Evolutionary conservation across 495 filamentous ascomycete species (phyloP).

Genomic region (Neurospora intermedia): DNA sequence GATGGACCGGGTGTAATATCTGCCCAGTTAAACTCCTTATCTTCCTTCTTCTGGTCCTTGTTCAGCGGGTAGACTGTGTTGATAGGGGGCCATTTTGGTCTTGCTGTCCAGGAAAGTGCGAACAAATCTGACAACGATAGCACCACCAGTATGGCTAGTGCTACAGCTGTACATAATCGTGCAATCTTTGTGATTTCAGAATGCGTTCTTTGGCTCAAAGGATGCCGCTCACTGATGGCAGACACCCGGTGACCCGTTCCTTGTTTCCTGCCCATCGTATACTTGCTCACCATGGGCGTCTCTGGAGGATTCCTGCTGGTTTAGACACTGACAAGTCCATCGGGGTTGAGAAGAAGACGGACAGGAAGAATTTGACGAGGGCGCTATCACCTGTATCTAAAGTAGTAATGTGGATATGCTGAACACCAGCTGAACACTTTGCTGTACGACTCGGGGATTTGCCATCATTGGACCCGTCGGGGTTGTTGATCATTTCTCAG

Average conservation of each 20-base stretch:
- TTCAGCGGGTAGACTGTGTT: neutral
- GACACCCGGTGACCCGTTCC: neutral
- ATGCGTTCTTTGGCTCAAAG: neutral
- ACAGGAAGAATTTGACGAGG: neutral
- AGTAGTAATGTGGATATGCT: neutral
- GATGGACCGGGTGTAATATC: constrained; percentile 23
- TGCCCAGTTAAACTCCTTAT: constrained; percentile 12
- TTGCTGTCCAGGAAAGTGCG: neutral
- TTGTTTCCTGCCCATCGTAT: neutral
- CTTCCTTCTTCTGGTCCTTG: neutral
- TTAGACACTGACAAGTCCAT: neutral
- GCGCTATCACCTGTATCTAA: neutral
- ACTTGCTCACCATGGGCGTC: neutral
- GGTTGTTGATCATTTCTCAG: neutral
- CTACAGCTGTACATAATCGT: neutral
- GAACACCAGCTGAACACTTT: neutral
- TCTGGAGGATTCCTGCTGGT: neutral
- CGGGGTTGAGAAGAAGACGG: neutral
- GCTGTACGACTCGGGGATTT: neutral
- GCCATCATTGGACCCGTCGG: neutral
- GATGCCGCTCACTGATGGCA: neutral
- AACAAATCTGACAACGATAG: neutral
- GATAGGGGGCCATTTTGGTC: neutral
- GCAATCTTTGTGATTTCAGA: neutral
- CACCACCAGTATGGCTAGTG: neutral